Conservation (phyloP, 257 asterid genomes). For the Anisodus tanguticus region DNA sequence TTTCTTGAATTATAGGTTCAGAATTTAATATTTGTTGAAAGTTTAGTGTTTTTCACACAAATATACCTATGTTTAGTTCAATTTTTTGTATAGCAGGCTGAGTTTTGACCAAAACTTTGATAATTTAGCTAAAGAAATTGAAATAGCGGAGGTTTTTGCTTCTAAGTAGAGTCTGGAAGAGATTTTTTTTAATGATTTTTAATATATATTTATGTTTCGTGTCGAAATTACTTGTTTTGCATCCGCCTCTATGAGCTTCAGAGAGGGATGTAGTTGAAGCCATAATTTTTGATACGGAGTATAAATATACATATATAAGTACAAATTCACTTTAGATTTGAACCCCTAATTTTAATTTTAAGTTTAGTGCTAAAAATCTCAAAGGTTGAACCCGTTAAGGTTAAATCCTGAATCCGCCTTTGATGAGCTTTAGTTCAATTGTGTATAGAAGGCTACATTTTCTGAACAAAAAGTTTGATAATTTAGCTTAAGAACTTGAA, state of each 20-base stretch:
- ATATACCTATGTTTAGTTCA: background rate
- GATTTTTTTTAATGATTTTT: too few species aligned
- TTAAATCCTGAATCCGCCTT: background rate
- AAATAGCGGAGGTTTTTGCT: background rate
- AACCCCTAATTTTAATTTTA: too few species aligned
- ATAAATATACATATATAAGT: too few species aligned
- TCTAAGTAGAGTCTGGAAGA: too few species aligned
- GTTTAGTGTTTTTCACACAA: background rate
- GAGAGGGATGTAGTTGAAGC: too few species aligned
- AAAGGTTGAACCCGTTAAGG: too few species aligned
- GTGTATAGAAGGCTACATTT: background rate
- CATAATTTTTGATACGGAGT: too few species aligned
- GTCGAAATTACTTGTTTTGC: background rate
- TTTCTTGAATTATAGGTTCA: background rate
- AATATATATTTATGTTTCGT: background rate
- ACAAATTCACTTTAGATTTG: too few species aligned
- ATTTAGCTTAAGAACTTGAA: background rate
- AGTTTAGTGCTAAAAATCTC: too few species aligned
- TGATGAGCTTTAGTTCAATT: background rate
- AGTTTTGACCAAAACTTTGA: background rate
- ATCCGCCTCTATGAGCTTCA: background rate
- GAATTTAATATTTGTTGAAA: background rate
- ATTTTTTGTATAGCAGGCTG: background rate
- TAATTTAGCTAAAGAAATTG: background rate
- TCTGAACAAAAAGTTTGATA: background rate